A percentile compares a stretch with the other conserved stretches of the same genome.
Evolutionary conservation across 208 protist species (phyloP).

Genomic region (Trypanosoma mega): DNA sequence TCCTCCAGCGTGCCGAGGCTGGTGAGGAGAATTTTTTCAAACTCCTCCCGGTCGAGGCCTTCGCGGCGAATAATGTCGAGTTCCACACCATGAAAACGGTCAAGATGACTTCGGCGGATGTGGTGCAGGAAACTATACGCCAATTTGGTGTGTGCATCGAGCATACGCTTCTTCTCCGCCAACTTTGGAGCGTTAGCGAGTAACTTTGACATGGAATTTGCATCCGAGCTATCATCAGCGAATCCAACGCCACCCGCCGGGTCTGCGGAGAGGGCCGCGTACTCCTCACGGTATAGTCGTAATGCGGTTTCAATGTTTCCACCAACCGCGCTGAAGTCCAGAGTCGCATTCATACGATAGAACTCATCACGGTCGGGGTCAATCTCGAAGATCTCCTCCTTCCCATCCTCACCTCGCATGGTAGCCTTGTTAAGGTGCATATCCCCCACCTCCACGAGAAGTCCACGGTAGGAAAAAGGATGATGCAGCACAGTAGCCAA

Average conservation of each 20-base stretch:
- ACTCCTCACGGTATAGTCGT: conserved; percentile 72
- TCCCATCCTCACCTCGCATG: conserved; percentile 46
- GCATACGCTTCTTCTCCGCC: conserved; percentile 78
- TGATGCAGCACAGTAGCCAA: conserved; percentile 83
- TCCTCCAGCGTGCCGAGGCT: conserved; percentile 54
- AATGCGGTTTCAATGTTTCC: conserved; percentile 67
- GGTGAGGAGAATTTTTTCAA: conserved; percentile 53
- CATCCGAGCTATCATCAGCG: conserved; percentile 40
- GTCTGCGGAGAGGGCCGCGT: conserved; percentile 52
- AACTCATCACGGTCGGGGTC: conserved; percentile 84
- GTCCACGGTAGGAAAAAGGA: conserved; percentile 86
- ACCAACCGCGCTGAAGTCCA: conserved; percentile 75
- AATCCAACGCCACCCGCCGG: conserved; percentile 22
- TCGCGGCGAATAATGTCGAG: conserved; percentile 60
- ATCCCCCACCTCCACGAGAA: conserved; percentile 72
- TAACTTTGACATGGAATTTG: conserved; percentile 72
- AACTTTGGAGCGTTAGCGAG: conserved; percentile 74
- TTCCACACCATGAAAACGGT: conserved; percentile 87
- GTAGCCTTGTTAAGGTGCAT: conserved; percentile 86
- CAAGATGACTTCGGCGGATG: conserved; percentile 67
- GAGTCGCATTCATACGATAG: conserved; percentile 60
- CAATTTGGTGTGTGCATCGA: conserved; percentile 85
- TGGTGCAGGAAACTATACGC: conserved; percentile 65
- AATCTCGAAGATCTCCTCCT: conserved; percentile 71
- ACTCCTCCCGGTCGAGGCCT: conserved; percentile 70